phyloP scores from a whole-genome alignment of 768 basidiomycete species.

The Boletus sp. region DNA sequence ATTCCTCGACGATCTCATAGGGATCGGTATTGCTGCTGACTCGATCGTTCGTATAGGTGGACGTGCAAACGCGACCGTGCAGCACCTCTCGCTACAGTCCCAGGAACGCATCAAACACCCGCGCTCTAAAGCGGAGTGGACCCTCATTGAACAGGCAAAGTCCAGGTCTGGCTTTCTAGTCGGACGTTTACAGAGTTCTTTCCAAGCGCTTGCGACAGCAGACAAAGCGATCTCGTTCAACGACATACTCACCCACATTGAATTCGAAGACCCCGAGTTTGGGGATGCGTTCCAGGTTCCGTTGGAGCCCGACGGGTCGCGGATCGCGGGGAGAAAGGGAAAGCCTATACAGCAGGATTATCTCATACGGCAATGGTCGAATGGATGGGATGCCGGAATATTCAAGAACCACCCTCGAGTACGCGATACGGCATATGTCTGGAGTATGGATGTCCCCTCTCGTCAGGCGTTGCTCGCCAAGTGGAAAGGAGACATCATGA shows the following conservation, averaged over 20 bases:
- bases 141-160: conserved; percentile 40
- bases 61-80: conserved; percentile 49
- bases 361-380: conserved; percentile 47
- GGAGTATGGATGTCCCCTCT: conserved; percentile 34
- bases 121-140: conserved; percentile 37
- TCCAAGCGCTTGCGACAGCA: conserved; percentile 25
- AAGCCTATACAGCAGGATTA: conserved; percentile 36
- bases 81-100: conserved; percentile 43
- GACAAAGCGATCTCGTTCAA: conserved; percentile 8
- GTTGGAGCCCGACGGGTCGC: conserved; percentile 41
- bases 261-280: conserved; percentile 48
- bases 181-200: conserved; percentile 29
- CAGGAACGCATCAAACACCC: conserved; percentile 30
- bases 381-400: conserved; percentile 43
- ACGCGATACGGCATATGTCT: conserved; percentile 26
- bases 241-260: conserved; percentile 44
- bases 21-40: conserved; percentile 49
- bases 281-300: conserved; percentile 47
- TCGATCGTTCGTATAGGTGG: conserved; percentile 58
- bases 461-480: conserved; percentile 28
- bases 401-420: conserved; percentile 32
- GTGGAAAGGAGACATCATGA: conserved; percentile 39
- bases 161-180: conserved; percentile 9
- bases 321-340: conserved; percentile 38
- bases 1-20: conserved; percentile 59